Conservation (phyloP, 2,329 filamentous ascomycete genomes). For the Coleophoma crateriformis region DNA sequence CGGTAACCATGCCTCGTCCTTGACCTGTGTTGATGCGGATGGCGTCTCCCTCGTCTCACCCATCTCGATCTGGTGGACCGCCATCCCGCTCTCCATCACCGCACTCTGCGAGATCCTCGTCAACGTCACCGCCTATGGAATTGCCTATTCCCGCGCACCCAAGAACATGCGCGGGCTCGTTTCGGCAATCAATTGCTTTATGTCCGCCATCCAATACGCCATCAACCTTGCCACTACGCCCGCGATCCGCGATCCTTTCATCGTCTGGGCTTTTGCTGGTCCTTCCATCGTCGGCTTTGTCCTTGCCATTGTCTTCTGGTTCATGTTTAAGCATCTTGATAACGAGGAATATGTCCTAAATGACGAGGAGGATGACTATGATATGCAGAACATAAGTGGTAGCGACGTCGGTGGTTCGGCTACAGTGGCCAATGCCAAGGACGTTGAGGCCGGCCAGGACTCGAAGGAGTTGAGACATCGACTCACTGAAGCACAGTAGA, state of each 20-base stretch:
- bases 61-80: slow-evolving; percentile 50
- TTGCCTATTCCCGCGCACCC: slow-evolving; percentile 42
- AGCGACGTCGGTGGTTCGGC: neutral
- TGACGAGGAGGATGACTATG: slow-evolving; percentile 19
- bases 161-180: slow-evolving; percentile 43
- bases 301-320: slow-evolving; percentile 37
- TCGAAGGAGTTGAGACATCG: neutral
- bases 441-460: neutral
- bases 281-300: slow-evolving; percentile 37
- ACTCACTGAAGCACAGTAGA: neutral
- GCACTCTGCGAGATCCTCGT: slow-evolving; percentile 46
- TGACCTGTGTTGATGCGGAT: slow-evolving; percentile 15
- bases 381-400: neutral
- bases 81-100: slow-evolving; percentile 40
- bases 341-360: slow-evolving; percentile 34
- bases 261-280: slow-evolving; percentile 42
- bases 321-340: slow-evolving; percentile 39
- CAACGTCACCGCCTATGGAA: slow-evolving; percentile 41
- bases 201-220: slow-evolving; percentile 35
- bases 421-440: neutral
- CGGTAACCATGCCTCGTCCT: slow-evolving; percentile 35
- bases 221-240: slow-evolving; percentile 37
- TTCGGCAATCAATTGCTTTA: slow-evolving; percentile 40
- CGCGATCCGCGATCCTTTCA: slow-evolving; percentile 38
- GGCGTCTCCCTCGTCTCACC: slow-evolving; percentile 15